Evolutionary conservation across 768 basidiomycete genomes (phyloP).

Genomic region (Termitomyces sp.): DNA sequence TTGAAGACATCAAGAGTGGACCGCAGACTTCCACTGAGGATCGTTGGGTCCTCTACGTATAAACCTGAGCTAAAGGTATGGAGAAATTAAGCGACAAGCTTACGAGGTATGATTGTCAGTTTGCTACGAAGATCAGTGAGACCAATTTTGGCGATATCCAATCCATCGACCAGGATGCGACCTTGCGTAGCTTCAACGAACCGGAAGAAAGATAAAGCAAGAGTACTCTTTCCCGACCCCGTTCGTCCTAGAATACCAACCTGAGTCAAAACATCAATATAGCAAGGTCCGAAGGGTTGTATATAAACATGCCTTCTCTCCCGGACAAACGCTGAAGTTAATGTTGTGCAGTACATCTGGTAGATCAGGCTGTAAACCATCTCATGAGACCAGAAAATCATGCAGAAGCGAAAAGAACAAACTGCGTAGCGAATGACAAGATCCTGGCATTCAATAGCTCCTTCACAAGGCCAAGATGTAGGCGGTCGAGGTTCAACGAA

Average conservation of each 20-base stretch:
- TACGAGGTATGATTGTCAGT: constrained; percentile 65
- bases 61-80: not conserved
- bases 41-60: constrained; percentile 76
- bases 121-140: constrained; percentile 75
- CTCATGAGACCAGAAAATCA: not conserved
- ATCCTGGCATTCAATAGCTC: constrained; percentile 65
- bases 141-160: constrained; percentile 76
- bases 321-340: constrained; percentile 65
- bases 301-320: constrained; percentile 59
- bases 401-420: constrained; percentile 19
- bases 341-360: constrained; percentile 81
- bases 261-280: constrained; percentile 21
- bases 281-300: not conserved
- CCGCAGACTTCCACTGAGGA: constrained; percentile 76
- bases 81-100: constrained; percentile 17
- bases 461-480: constrained; percentile 70
- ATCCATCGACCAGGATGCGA: constrained; percentile 66
- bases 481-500: constrained; percentile 83
- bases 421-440: constrained; percentile 78
- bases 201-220: constrained; percentile 75
- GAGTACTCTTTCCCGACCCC: constrained; percentile 74
- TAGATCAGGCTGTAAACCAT: constrained; percentile 59
- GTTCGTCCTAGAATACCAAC: constrained; percentile 70
- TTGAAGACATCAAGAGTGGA: constrained; percentile 82
- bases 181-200: constrained; percentile 86